Evolutionary conservation across 75 land plant genomes (phyloP), one percentile per base, ranked within the genome.

Genomic region (Pinus taeda): DNA sequence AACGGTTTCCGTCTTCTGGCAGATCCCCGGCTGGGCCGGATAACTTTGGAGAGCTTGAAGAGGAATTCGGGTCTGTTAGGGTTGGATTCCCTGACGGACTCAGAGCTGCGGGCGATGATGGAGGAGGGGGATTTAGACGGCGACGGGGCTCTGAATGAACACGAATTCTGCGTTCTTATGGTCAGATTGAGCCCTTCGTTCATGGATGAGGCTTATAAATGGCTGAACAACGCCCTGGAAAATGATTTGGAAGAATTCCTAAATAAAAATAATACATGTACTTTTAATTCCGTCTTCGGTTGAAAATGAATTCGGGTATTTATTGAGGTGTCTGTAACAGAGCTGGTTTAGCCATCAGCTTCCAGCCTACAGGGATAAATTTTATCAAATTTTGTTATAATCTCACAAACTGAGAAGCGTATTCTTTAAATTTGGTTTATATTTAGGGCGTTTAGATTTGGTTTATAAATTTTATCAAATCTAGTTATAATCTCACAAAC

Each of bases 31-130:
- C 78, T 71, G 63, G 79, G 81, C 0, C 60, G 87, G 64, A 90
- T 93, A 75, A 93, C 93, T 4, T 76, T 88, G 22, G 86, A 81
- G 74, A 93, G 95, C 86, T 71, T 93, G 84, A 84, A 74, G 89
- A 83, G 74, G 69, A 88, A 85, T 64, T 67, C 88, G 4, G 75
- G 74, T 11, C 20, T 79, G 62, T 59, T 90, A 57, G 90, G 93
- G 36, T 58, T 92, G 75, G 72, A 82, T 12, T 83, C 63, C 4
- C 57, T 90, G 79, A 82, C 75, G 18, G 90, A 90, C 21, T 81
- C 79, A 6, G 93, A 92, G 60, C 62, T 87, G 49, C 11, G 3
- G 81, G 83, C 82, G 39, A 93, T 93, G 95, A 13, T 92, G 76
- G 74, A 62, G 56, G 90, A 85, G 72, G 90, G 90, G 21, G 90